Evolutionary conservation across 176 grass and related monocot species (phyloP), one percentile per base, ranked within the genome.

Genomic region (Luzula sylvatica): DNA sequence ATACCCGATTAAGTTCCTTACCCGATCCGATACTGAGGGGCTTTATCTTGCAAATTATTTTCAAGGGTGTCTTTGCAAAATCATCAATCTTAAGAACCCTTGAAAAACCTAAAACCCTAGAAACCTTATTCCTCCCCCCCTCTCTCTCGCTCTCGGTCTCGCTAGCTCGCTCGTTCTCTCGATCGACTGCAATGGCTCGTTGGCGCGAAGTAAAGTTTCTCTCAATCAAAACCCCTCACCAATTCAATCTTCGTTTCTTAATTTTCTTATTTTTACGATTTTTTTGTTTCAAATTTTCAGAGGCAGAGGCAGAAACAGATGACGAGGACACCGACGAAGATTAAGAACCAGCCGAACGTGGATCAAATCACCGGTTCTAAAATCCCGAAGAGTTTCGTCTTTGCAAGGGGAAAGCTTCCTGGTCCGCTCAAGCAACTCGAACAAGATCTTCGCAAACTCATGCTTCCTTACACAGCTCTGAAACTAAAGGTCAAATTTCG

Each of bases 381-480:
- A 80, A 82, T 96, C 55, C 90, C 90, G 1, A 86, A 86, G 77
- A 96, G 84, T 64, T 96, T 96, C 18, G 80, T 96, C 9, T 96
- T 96, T 48, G 70, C 77, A 3, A 80, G 90, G 23, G 90, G 84
- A 26, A 96, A 87, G 68, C 54, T 89, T 7, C 77, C 90, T 6
- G 67, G 61, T 32, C 79, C 71, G 38, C 81, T 96, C 39, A 87
- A 71, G 9, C 81, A 96, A 38, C 78, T 96, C 15, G 77, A 89
- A 58, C 63, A 78, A 47, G 90, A 96, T 52, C 77, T 96, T 40
- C 84, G 80, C 22, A 87, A 69, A 50, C 43, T 69, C 24, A 74
- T 69, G 70, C 56, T 69, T 24, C 50, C 61, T 20, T 72, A 80
- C 16, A 72, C 75, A 5, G 75, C 75, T 54, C 54, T 72, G 45